phyloP scores from a whole-genome alignment of 2,329 filamentous ascomycete genomes.

The Mycosphaerelloides madeirae region DNA sequence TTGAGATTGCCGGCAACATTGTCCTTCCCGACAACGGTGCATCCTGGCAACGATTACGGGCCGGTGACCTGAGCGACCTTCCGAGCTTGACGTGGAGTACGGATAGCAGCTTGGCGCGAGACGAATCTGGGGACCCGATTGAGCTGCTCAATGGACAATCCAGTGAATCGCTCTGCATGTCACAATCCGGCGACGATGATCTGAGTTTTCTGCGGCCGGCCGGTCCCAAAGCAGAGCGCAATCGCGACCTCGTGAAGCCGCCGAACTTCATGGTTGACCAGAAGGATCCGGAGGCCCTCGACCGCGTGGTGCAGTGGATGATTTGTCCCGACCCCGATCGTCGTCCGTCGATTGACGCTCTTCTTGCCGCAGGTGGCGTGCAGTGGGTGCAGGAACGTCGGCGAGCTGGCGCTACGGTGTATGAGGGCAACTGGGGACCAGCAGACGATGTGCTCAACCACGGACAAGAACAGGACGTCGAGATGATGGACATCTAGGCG shows the following conservation, averaged over 20 bases:
- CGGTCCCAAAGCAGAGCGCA: conserved; percentile 26
- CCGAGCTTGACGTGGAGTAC: conserved; percentile 79
- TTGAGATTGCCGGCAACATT: conserved; percentile 92
- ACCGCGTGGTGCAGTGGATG: conserved; percentile 83
- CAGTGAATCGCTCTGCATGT: conserved; percentile 24
- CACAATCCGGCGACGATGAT: conserved; percentile 35
- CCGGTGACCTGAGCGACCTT: conserved; percentile 82
- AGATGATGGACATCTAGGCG: conserved; percentile 55
- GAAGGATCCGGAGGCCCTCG: conserved; percentile 67
- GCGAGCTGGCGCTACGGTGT: conserved; percentile 86
- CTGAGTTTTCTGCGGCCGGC: conserved; percentile 35
- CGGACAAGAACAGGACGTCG: conserved; percentile 41
- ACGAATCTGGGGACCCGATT: conserved; percentile 64
- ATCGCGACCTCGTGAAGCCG: conserved; percentile 59
- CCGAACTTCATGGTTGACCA: conserved; percentile 86
- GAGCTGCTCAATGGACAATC: conserved; percentile 31
- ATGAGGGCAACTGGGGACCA: conserved; percentile 93
- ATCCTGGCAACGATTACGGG: conserved; percentile 83
- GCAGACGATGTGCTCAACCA: conserved; percentile 57
- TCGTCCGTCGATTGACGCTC: conserved; percentile 68
- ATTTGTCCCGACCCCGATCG: conserved; percentile 68
- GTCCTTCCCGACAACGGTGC: conserved; percentile 88
- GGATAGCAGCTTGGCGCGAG: conserved; percentile 65
- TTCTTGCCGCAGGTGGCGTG: conserved; percentile 69
- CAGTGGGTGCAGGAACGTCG: conserved; percentile 74